Conservation (phyloP, 257 asterid genomes). For the Sherardia arvensis region DNA sequence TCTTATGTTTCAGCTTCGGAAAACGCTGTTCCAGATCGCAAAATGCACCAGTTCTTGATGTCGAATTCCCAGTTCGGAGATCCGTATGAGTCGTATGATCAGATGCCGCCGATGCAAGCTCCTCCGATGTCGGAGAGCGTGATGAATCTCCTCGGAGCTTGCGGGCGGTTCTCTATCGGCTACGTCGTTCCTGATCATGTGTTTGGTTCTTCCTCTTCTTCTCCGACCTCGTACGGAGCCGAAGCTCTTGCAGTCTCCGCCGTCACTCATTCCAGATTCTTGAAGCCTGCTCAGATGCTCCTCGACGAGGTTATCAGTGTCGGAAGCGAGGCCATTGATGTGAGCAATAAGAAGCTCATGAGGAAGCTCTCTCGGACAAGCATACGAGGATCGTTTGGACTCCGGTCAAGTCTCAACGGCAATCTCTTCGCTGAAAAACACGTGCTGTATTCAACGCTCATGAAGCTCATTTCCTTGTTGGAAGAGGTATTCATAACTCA, state of each 20-base stretch:
- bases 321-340: conserved; percentile 34
- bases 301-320: conserved; percentile 67
- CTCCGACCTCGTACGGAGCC: conserved; percentile 26
- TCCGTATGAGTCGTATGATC: conserved; percentile 27
- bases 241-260: conserved; percentile 31
- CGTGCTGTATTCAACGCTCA: conserved; percentile 32
- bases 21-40: conserved; percentile 31
- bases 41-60: conserved; percentile 4
- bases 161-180: too few relatives aligned
- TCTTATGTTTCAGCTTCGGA: too few relatives aligned
- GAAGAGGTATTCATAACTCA: conserved; percentile 42
- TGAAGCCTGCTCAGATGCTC: conserved; percentile 59
- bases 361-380: conserved; percentile 36
- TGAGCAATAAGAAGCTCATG: conserved; percentile 29
- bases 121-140: conserved; percentile 28
- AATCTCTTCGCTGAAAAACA: conserved; percentile 42
- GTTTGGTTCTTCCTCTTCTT: conserved; percentile 8
- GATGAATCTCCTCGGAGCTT: conserved; percentile 60
- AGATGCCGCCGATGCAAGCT: conserved; percentile 19
- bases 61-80: conserved; percentile 21
- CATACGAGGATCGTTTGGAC: conserved; percentile 32
- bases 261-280: conserved; percentile 47
- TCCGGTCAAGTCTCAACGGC: conserved; percentile 39
- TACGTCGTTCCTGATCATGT: conserved; percentile 23
- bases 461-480: conserved; percentile 56